Conservation (phyloP, 768 basidiomycete species). For the Pulveroboletus frians region DNA sequence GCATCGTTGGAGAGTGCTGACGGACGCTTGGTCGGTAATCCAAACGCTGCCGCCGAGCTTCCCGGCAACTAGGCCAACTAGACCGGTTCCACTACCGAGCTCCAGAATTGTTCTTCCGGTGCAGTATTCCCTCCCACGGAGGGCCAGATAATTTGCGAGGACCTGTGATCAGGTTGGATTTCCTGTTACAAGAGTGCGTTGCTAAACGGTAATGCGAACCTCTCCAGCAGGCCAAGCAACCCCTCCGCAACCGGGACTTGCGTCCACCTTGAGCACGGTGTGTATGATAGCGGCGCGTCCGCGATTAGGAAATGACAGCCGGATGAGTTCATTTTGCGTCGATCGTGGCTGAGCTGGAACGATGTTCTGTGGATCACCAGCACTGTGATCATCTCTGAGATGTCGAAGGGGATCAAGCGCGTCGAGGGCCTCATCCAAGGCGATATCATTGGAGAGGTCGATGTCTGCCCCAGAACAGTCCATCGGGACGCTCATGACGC, state of each 20-base stretch:
- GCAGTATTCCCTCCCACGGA: conserved; percentile 47
- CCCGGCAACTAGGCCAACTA: conserved; percentile 84
- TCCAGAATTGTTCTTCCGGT: conserved; percentile 62
- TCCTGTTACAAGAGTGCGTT: not conserved
- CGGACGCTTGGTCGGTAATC: conserved; percentile 90
- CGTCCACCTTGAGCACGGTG: conserved; percentile 60
- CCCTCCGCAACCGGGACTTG: conserved; percentile 86
- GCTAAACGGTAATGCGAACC: conserved; percentile 38
- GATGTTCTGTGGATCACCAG: conserved; percentile 28
- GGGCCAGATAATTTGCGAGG: conserved; percentile 67
- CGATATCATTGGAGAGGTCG: conserved; percentile 32
- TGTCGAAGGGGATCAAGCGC: conserved; percentile 56
- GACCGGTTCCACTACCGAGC: conserved; percentile 86
- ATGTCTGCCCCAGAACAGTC: not conserved
- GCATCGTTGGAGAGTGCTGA: conserved; percentile 22
- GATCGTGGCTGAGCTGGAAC: conserved; percentile 54
- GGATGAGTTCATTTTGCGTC: conserved; percentile 42
- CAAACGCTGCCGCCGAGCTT: conserved; percentile 62
- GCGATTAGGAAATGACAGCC: conserved; percentile 34
- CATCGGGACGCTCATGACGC: conserved; percentile 5
- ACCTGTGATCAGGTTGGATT: conserved; percentile 44
- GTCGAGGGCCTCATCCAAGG: conserved; percentile 52
- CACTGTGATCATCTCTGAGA: conserved; percentile 40
- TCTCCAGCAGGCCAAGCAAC: conserved; percentile 91
- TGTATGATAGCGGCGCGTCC: conserved; percentile 7